Evolutionary conservation across 2,329 filamentous ascomycete species (phyloP).

Genomic region (Rutstroemia sp.): DNA sequence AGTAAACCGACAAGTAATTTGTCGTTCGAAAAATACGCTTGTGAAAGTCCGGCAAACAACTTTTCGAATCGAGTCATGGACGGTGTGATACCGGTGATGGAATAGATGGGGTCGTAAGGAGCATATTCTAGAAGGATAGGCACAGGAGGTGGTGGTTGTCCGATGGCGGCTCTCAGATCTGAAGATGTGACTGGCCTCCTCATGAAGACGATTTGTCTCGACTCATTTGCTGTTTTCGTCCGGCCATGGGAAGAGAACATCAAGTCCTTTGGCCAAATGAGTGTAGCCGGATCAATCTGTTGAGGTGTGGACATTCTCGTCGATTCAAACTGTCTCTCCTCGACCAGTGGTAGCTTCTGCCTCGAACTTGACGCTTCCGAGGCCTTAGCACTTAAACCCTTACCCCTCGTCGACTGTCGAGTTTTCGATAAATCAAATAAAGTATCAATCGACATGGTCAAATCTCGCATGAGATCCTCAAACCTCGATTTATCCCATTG

Average conservation of each 20-base stretch:
- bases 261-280: conserved; percentile 37
- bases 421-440: conserved; percentile 70
- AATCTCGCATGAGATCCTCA: conserved; percentile 64
- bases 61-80: conserved; percentile 59
- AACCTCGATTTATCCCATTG: conserved; percentile 67
- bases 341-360: conserved; percentile 26
- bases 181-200: conserved; percentile 18
- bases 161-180: conserved; percentile 18
- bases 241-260: background rate
- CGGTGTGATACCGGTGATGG: conserved; percentile 54
- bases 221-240: conserved; percentile 24
- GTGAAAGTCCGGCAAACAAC: conserved; percentile 46
- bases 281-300: conserved; percentile 46
- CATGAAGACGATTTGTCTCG: conserved; percentile 32
- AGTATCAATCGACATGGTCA: conserved; percentile 72
- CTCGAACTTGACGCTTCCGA: conserved; percentile 14
- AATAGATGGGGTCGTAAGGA: conserved; percentile 53
- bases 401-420: conserved; percentile 36
- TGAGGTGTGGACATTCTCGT: conserved; percentile 54
- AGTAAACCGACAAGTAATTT: conserved; percentile 54
- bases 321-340: conserved; percentile 42
- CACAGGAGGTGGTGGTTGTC: conserved; percentile 18
- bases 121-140: conserved; percentile 67
- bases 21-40: conserved; percentile 36
- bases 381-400: conserved; percentile 12